phyloP scores from a whole-genome alignment of 305 asterid species.

The Coffea humblotiana region DNA sequence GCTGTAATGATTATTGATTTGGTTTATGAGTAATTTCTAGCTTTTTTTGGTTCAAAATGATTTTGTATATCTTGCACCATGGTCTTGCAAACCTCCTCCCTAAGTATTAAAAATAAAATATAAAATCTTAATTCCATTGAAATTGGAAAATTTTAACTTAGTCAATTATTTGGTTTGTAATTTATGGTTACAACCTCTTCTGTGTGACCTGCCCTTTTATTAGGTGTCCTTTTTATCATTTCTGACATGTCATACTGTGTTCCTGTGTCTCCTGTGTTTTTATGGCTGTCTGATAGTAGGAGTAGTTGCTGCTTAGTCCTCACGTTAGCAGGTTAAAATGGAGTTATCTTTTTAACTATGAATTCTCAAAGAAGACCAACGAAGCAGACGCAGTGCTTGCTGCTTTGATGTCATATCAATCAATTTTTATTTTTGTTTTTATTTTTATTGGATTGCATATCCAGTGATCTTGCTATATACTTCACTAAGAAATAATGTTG shows the following conservation, averaged over 20 bases:
- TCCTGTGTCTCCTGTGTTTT: background rate
- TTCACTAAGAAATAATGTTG: background rate
- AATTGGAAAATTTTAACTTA: background rate
- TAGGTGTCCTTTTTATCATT: background rate
- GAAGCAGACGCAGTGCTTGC: background rate
- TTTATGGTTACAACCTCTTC: background rate
- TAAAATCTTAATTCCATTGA: background rate
- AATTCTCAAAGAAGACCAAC: background rate
- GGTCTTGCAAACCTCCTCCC: background rate
- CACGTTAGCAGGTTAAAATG: background rate
- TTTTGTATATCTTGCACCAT: background rate
- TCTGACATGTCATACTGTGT: background rate
- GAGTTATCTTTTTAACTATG: background rate
- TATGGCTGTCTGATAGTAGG: background rate
- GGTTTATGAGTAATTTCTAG: no score
- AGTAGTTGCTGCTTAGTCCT: background rate
- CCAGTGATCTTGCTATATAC: background rate
- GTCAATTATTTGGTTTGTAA: background rate
- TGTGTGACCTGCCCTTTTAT: background rate
- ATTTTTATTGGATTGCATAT: background rate
- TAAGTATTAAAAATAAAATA: background rate
- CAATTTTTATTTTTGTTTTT: background rate
- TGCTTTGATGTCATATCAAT: background rate
- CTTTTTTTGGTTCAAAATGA: no score
- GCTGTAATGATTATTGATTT: no score